A percentile compares a stretch with the other conserved stretches of the same genome.
These are phyloP conservation scores for Talaromyces sp. DNA, from an alignment of 2,329 filamentous ascomycete genomes.

Conservation along the genomic window DNA sequence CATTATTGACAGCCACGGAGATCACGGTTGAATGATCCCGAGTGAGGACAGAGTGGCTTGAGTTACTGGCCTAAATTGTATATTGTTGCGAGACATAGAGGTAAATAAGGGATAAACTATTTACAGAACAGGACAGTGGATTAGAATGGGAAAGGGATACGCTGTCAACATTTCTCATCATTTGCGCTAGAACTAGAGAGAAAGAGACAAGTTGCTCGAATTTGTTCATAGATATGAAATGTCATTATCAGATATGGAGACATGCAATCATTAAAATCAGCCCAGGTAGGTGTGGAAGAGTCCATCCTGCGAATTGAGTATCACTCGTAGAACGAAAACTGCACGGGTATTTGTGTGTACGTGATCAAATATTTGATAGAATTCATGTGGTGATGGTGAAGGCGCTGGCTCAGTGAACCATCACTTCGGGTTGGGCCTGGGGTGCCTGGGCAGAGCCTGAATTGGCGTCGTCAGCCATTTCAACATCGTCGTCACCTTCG, in stretches of 20 bases:
- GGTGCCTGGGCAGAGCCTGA: slow-evolving; percentile 27
- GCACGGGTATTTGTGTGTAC: slow-evolving; percentile 16
- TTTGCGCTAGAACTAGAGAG: background rate
- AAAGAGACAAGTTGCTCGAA: background rate
- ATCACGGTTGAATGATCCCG: background rate
- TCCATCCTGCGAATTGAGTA: slow-evolving; percentile 1
- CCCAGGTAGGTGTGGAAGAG: background rate
- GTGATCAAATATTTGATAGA: slow-evolving; percentile 15
- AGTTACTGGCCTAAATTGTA: background rate
- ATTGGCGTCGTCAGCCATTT: slow-evolving; percentile 54
- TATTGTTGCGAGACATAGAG: background rate
- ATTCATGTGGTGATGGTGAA: background rate
- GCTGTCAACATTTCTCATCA: background rate
- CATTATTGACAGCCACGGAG: background rate
- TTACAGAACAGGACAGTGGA: background rate
- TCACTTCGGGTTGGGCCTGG: slow-evolving; percentile 41
- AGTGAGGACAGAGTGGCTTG: background rate
- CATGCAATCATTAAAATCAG: slow-evolving; percentile 17
- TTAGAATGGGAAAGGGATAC: background rate
- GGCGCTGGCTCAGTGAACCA: slow-evolving; percentile 41
- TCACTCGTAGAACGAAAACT: slow-evolving; percentile 11
- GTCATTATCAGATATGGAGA: slow-evolving; percentile 16
- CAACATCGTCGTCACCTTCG: slow-evolving; percentile 53
- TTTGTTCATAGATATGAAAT: slow-evolving; percentile 3
- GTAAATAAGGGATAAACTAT: too few species aligned